phyloP scores from a whole-genome alignment of 2,329 filamentous ascomycete species.

The Zasmidium citrigriseum region DNA sequence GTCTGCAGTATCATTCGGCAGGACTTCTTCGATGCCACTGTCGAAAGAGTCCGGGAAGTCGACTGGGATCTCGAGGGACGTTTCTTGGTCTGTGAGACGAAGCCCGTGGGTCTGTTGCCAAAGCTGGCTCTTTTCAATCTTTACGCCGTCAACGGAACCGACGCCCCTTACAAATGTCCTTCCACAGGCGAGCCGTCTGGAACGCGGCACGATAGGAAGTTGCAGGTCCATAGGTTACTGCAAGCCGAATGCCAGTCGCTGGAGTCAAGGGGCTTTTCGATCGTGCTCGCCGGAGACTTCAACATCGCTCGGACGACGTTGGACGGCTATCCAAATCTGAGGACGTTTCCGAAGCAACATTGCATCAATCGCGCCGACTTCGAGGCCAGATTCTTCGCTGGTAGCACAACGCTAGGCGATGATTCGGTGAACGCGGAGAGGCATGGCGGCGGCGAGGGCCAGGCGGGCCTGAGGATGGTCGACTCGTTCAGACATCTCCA shows the following conservation, averaged over 20 bases:
- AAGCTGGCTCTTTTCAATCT: constrained; percentile 54
- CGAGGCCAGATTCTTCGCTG: constrained; percentile 47
- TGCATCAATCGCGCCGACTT: constrained; percentile 55
- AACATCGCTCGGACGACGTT: constrained; percentile 49
- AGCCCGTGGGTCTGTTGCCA: constrained; percentile 13
- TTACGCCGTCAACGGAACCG: constrained; percentile 35
- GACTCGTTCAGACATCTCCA: constrained; percentile 53
- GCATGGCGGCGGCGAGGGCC: constrained; percentile 3
- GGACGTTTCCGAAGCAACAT: constrained; percentile 49
- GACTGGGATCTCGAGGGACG: constrained; percentile 57
- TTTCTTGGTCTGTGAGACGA: constrained; percentile 48
- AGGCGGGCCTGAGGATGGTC: constrained; percentile 37
- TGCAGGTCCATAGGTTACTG: constrained; percentile 49
- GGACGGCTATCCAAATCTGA: constrained; percentile 52
- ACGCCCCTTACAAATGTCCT: constrained; percentile 46
- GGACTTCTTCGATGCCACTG: constrained; percentile 40
- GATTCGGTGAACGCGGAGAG: constrained; percentile 16
- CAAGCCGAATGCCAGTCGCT: constrained; percentile 46
- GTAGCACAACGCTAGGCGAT: not conserved
- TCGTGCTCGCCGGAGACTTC: constrained; percentile 55
- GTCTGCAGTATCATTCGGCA: constrained; percentile 52
- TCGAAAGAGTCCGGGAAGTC: constrained; percentile 41
- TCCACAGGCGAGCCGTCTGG: constrained; percentile 45
- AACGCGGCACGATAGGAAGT: constrained; percentile 55
- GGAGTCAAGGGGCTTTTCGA: constrained; percentile 43